Percentiles rank a stretch among this genome's conserved stretches.
These are phyloP conservation scores for Pterocarpus macrocarpus DNA, from an alignment of 306 rosid genomes.

Conservation along the genomic window DNA sequence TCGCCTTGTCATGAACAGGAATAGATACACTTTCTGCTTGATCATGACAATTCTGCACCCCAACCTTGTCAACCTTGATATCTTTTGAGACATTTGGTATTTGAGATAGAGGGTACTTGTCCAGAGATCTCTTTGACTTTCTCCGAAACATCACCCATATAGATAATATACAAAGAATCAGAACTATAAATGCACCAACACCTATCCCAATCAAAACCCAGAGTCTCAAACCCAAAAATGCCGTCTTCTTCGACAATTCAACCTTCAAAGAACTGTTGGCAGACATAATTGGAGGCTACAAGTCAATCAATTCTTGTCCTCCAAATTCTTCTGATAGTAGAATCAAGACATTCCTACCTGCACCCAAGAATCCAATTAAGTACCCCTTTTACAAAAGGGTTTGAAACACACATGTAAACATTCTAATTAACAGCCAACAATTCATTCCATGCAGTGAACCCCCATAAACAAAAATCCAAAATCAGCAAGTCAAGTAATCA, in stretches of 20 bases:
- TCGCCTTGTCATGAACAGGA: constrained; percentile 62
- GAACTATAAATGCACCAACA: constrained; percentile 81
- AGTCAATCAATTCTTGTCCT: constrained; percentile 46
- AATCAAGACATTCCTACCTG: constrained; percentile 68
- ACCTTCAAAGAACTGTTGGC: constrained; percentile 60
- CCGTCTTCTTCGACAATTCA: constrained; percentile 77
- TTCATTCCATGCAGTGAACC: constrained; percentile 33
- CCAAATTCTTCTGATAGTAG: constrained; percentile 45
- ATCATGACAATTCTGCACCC: constrained; percentile 64
- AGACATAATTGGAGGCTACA: constrained; percentile 62
- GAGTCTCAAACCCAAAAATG: constrained; percentile 72
- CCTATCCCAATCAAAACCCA: constrained; percentile 89
- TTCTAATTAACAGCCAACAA: constrained; percentile 12
- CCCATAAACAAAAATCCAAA: constrained; percentile 8
- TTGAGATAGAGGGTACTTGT: constrained; percentile 70
- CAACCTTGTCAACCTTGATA: constrained; percentile 83
- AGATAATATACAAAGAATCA: constrained; percentile 78
- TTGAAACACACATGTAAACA: constrained; percentile 1
- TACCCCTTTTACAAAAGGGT: constrained; percentile 40
- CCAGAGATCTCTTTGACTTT: constrained; percentile 76
- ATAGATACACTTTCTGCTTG: constrained; percentile 65
- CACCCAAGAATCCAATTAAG: constrained; percentile 50
- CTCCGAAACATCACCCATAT: constrained; percentile 82
- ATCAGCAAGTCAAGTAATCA: constrained; percentile 19
- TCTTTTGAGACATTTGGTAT: constrained; percentile 86